A percentile compares a stretch with the other conserved stretches of the same genome.
These are phyloP conservation scores for Huiozyma sinensis DNA, from an alignment of 805 yeast species.

Conservation along the genomic window DNA sequence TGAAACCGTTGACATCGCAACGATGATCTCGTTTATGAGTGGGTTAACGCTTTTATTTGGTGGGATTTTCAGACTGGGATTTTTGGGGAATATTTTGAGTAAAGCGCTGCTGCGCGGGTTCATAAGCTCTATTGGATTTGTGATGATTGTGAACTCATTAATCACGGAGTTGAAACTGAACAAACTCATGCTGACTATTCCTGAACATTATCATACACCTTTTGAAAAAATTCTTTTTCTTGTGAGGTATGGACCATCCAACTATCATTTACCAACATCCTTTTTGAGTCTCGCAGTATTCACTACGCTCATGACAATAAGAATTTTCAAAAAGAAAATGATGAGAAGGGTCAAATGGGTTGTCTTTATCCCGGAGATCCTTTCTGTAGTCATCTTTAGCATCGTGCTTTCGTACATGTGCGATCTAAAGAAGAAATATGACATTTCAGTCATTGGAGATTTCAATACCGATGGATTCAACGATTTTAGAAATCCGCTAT, in stretches of 20 bases:
- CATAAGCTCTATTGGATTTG: constrained; percentile 73
- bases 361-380: constrained; percentile 74
- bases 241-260: constrained; percentile 31
- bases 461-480: constrained; percentile 41
- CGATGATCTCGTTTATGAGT: constrained; percentile 60
- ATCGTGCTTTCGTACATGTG: constrained; percentile 40
- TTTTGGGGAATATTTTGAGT: constrained; percentile 68
- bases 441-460: constrained; percentile 61
- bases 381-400: constrained; percentile 56
- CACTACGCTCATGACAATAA: constrained; percentile 32
- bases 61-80: constrained; percentile 80
- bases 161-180: constrained; percentile 64
- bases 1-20: constrained; percentile 46
- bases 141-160: constrained; percentile 69
- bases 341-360: constrained; percentile 31
- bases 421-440: constrained; percentile 40
- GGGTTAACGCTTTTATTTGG: constrained; percentile 64
- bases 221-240: constrained; percentile 57
- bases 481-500: constrained; percentile 48
- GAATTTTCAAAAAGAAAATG: constrained; percentile 33
- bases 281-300: constrained; percentile 48
- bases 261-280: constrained; percentile 50
- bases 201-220: constrained; percentile 57
- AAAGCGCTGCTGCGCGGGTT: constrained; percentile 73
- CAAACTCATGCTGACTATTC: constrained; percentile 34